Percentiles rank a stretch among this genome's conserved stretches.
Conservation (phyloP, 164 flowering plant genomes). For the Santalum album region DNA sequence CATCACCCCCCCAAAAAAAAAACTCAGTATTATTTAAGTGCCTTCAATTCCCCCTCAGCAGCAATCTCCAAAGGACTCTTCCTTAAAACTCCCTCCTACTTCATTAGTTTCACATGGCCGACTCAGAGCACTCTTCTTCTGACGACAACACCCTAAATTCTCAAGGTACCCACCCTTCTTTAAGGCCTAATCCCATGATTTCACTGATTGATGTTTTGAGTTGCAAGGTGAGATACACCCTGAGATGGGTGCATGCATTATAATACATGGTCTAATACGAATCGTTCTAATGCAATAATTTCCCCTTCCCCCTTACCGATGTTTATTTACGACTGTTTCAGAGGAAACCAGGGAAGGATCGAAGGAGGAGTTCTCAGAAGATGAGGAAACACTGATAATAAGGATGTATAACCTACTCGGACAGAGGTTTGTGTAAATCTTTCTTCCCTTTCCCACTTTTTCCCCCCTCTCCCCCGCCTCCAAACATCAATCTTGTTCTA, state of each 20-base stretch:
- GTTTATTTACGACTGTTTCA: constrained; percentile 9
- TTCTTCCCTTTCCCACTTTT: no score
- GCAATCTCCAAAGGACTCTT: not conserved
- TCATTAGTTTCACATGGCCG: constrained; percentile 23
- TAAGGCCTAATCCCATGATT: no score
- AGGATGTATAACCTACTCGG: constrained; percentile 44
- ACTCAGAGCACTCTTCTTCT: constrained; percentile 26
- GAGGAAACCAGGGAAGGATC: constrained; percentile 25
- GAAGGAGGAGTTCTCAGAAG: constrained; percentile 32
- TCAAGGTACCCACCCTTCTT: constrained; percentile 20
- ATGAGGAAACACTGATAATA: constrained; percentile 32
- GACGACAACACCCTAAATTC: constrained; percentile 19
- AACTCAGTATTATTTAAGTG: not conserved
- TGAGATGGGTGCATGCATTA: no score
- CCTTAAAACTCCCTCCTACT: not conserved
- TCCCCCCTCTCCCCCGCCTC: not conserved
- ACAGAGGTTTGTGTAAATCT: constrained; percentile 26
- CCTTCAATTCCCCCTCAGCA: not conserved
- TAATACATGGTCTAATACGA: no score
- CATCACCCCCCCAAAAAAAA: no score
- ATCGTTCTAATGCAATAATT: not conserved
- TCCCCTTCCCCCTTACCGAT: not conserved
- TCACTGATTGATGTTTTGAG: no score
- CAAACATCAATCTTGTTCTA: not conserved
- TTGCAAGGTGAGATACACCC: no score